These are phyloP conservation scores for Colletotrichum shisoi DNA, from an alignment of 2,329 filamentous ascomycete species.

Conservation along the genomic window DNA sequence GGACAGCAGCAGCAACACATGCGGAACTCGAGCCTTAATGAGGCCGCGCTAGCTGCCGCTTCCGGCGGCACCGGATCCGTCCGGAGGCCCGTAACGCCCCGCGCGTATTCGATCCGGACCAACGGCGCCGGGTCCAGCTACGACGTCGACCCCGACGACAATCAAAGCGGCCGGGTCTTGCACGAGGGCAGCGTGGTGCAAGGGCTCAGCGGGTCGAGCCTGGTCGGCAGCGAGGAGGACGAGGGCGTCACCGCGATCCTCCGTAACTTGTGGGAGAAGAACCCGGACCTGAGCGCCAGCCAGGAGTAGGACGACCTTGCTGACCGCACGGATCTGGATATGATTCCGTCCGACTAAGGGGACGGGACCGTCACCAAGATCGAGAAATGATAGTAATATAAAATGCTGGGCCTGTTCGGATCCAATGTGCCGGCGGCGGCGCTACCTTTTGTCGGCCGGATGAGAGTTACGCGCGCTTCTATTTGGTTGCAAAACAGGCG, in stretches of 20 bases:
- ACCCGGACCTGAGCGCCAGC: conserved; percentile 64
- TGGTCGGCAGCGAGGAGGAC: conserved; percentile 59
- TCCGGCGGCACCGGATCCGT: conserved; percentile 39
- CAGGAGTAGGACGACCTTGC: conserved; percentile 50
- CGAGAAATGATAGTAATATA: background rate
- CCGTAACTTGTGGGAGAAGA: conserved; percentile 69
- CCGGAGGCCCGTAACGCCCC: conserved; percentile 45
- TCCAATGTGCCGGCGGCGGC: background rate
- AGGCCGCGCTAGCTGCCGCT: conserved; percentile 19
- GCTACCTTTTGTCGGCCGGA: background rate
- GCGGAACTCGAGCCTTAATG: conserved; percentile 51
- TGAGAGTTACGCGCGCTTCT: background rate
- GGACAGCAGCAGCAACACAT: conserved; percentile 45
- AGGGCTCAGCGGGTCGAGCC: conserved; percentile 59
- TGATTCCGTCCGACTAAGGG: background rate
- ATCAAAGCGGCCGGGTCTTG: conserved; percentile 48
- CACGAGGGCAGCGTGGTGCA: conserved; percentile 41
- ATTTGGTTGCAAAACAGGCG: background rate
- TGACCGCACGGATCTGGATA: conserved; percentile 12
- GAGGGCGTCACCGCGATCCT: conserved; percentile 61
- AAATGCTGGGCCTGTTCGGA: background rate
- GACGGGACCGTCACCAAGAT: background rate
- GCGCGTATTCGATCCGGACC: conserved; percentile 50
- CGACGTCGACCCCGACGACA: conserved; percentile 55
- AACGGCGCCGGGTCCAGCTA: conserved; percentile 56